These are phyloP conservation scores for Claviceps africana DNA, from an alignment of 2,329 filamentous ascomycete species.

Conservation along the genomic window DNA sequence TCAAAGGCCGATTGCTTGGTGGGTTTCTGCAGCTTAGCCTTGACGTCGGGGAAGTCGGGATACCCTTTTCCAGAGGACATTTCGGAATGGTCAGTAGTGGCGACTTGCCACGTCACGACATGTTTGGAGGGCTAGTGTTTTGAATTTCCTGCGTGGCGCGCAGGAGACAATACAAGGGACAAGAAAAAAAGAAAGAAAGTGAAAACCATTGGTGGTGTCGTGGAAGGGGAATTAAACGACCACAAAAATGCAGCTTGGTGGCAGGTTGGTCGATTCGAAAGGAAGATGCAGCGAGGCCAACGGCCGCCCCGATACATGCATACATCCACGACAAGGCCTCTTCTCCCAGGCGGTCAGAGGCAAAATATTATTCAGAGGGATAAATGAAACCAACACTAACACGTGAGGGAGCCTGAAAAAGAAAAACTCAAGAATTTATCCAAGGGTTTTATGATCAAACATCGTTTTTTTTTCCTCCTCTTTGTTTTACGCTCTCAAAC, in stretches of 20 bases:
- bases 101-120: slow-evolving; percentile 3
- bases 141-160: not conserved
- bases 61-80: slow-evolving; percentile 37
- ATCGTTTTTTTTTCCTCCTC: no score
- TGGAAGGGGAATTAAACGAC: not conserved
- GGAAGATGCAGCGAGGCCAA: not conserved
- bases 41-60: slow-evolving; percentile 53
- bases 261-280: no score
- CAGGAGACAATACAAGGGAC: no score
- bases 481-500: not conserved
- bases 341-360: no score
- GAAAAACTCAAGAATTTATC: not conserved
- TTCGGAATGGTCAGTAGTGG: not conserved
- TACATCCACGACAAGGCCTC: not conserved
- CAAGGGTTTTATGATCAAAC: not conserved
- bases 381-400: no score
- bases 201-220: not conserved
- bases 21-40: slow-evolving; percentile 64
- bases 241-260: not conserved
- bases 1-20: slow-evolving; percentile 80
- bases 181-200: no score
- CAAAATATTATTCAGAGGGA: no score
- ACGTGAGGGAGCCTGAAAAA: not conserved
- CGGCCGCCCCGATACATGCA: slow-evolving; percentile 9
- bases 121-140: slow-evolving; percentile 1